These are phyloP conservation scores for Inga leiocalycina DNA, from an alignment of 306 rosid species.

Conservation along the genomic window DNA sequence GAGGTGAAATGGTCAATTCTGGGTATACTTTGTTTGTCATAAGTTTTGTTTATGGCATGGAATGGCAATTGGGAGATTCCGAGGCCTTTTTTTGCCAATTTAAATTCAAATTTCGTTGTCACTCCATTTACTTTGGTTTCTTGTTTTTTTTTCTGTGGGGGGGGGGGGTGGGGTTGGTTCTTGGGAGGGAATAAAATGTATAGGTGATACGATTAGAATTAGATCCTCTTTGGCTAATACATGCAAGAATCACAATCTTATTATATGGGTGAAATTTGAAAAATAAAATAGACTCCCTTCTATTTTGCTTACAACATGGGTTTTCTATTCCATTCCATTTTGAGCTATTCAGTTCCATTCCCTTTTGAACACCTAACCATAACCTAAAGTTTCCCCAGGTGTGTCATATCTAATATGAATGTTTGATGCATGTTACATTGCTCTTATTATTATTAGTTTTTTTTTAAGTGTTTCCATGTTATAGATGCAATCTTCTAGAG, in stretches of 20 bases:
- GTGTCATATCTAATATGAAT: neutral
- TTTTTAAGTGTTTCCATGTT: no score
- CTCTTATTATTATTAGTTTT: neutral
- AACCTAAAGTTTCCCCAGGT: neutral
- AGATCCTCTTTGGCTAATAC: no score
- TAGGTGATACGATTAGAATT: no score
- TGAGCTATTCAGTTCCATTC: neutral
- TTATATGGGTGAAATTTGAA: neutral
- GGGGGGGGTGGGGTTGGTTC: no score
- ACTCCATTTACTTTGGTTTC: no score
- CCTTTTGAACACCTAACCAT: neutral
- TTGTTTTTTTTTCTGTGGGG: no score
- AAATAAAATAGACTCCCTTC: neutral
- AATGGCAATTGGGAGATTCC: no score
- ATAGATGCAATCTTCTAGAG: neutral
- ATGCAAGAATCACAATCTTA: neutral
- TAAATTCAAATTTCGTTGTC: no score
- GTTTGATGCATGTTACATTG: neutral
- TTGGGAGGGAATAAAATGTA: no score
- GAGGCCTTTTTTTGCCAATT: no score
- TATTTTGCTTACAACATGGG: neutral
- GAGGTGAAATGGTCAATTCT: neutral
- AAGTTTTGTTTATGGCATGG: no score
- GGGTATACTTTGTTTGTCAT: neutral
- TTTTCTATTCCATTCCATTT: neutral